Conservation (phyloP, 2,329 filamentous ascomycete species). For the Exophiala sp. region DNA sequence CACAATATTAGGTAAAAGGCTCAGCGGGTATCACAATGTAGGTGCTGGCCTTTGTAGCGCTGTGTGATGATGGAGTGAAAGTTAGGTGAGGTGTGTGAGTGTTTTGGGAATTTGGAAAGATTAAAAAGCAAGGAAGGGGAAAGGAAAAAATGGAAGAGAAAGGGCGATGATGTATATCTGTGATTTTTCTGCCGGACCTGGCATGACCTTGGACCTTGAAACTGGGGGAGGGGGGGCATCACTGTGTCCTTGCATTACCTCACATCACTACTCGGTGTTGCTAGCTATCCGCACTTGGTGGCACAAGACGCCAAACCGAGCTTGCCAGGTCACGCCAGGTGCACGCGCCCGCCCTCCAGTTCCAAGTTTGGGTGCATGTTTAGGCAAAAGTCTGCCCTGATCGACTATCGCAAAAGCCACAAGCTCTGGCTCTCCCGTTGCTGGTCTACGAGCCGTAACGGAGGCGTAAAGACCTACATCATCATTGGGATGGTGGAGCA, state of each 20-base stretch:
- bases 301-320: slow-evolving; percentile 4
- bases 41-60: not conserved
- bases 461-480: not conserved
- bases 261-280: not conserved
- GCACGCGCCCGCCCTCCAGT: slow-evolving; percentile 5
- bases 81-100: not conserved
- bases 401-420: not conserved
- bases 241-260: slow-evolving; percentile 3
- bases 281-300: not conserved
- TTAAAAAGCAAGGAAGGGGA: not conserved
- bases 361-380: slow-evolving; percentile 7
- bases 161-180: slow-evolving; percentile 16
- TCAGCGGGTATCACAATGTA: slow-evolving; percentile 19
- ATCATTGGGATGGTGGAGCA: slow-evolving; percentile 1
- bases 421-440: not conserved
- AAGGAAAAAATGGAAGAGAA: not conserved
- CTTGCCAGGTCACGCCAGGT: not conserved
- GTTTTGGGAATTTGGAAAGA: slow-evolving; percentile 1
- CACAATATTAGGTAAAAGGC: slow-evolving; percentile 11
- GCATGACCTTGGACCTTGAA: too few relatives aligned
- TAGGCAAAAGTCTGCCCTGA: not conserved
- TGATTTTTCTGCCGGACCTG: not conserved
- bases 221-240: not conserved
- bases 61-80: not conserved
- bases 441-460: too few relatives aligned